These are phyloP conservation scores for Schizosaccharomyces octosporus DNA, from an alignment of 805 yeast genomes.

Conservation along the genomic window DNA sequence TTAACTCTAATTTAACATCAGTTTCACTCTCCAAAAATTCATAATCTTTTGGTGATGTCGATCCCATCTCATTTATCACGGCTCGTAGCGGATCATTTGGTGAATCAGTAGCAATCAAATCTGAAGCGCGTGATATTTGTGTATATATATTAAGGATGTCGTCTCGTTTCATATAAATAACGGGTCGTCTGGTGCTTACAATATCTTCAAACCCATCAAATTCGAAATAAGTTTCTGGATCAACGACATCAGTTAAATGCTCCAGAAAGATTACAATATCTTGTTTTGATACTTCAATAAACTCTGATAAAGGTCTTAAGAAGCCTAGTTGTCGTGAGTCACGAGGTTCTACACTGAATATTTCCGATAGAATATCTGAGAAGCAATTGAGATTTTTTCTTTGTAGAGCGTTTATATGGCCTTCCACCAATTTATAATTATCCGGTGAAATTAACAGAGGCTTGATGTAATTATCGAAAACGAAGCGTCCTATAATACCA, in stretches of 20 bases:
- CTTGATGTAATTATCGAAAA: constrained; percentile 14
- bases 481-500: constrained; percentile 39
- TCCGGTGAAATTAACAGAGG: constrained; percentile 19
- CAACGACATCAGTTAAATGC: not conserved
- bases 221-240: constrained; percentile 18
- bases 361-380: constrained; percentile 19
- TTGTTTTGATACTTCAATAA: constrained; percentile 31
- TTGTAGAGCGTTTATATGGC: constrained; percentile 13
- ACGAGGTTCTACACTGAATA: not conserved
- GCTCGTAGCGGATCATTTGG: constrained; percentile 30
- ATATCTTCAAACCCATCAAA: constrained; percentile 49
- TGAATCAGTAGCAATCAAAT: constrained; percentile 8
- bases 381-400: constrained; percentile 31
- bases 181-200: constrained; percentile 23
- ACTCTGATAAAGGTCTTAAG: not conserved
- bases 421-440: constrained; percentile 25
- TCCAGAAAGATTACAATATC: constrained; percentile 15
- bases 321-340: no score
- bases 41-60: constrained; percentile 20
- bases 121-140: constrained; percentile 13
- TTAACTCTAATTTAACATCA: constrained; percentile 30
- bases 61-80: constrained; percentile 20
- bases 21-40: constrained; percentile 26
- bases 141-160: constrained; percentile 18
- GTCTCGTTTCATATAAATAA: constrained; percentile 15